Conservation (phyloP, 2,329 filamentous ascomycete species). For the Verticillium nubilum region DNA sequence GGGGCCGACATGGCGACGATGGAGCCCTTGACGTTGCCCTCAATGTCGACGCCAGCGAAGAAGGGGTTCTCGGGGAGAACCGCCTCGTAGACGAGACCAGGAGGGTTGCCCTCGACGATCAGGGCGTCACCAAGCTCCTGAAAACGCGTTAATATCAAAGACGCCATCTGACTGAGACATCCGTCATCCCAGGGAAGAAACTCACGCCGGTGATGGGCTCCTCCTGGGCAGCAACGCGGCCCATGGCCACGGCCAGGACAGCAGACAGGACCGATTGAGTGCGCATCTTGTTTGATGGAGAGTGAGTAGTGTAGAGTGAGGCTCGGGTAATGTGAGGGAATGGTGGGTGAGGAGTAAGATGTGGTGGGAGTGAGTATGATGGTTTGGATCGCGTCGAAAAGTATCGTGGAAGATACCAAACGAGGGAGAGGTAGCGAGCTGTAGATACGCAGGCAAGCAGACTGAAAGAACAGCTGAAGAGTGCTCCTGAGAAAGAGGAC, state of each 20-base stretch:
- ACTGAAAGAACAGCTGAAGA: background rate
- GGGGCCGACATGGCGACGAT: conserved; percentile 40
- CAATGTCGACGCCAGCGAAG: conserved; percentile 39
- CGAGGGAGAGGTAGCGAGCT: background rate
- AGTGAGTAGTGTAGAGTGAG: too few species aligned
- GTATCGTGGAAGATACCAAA: background rate
- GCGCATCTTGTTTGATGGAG: conserved; percentile 11
- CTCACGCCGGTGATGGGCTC: conserved; percentile 11
- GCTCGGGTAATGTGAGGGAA: too few species aligned
- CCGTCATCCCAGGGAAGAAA: background rate
- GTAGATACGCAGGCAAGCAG: background rate
- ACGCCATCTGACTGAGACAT: background rate
- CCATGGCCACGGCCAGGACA: conserved; percentile 21
- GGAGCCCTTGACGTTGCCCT: conserved; percentile 49
- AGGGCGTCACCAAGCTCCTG: conserved; percentile 43
- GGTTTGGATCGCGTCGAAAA: background rate
- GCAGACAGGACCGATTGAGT: conserved; percentile 16
- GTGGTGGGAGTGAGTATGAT: background rate
- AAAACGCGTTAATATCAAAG: background rate
- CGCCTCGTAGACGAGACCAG: conserved; percentile 47
- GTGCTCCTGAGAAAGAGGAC: background rate
- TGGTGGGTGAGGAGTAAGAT: background rate
- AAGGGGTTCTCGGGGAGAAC: conserved; percentile 47
- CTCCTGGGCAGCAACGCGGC: conserved; percentile 19
- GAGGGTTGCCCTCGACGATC: conserved; percentile 49